A percentile compares a stretch with the other conserved stretches of the same genome.
These are phyloP conservation scores for Solanum arcanum DNA, from an alignment of 257 asterid genomes.

Conservation along the genomic window DNA sequence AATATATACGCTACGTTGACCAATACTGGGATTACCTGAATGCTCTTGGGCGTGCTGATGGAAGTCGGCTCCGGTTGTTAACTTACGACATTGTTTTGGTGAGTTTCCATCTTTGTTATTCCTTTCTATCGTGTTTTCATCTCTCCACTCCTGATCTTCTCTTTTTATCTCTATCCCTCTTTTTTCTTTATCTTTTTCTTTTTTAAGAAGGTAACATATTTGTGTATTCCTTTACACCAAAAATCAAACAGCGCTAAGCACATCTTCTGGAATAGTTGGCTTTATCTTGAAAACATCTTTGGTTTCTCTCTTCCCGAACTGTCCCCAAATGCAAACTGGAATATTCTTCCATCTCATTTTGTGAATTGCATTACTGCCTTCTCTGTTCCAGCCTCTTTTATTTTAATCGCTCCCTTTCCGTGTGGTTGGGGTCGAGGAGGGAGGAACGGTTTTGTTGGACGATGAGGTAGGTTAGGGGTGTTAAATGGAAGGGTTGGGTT, in stretches of 20 bases:
- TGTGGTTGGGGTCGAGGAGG: background rate
- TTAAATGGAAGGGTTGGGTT: background rate
- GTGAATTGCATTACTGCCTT: background rate
- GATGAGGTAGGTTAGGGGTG: background rate
- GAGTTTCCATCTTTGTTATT: conserved; percentile 7
- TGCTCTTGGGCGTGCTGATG: conserved; percentile 96
- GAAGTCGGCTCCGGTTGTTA: conserved; percentile 80
- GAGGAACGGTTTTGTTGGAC: background rate
- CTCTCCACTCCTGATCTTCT: background rate
- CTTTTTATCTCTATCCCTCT: background rate
- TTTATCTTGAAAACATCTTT: background rate
- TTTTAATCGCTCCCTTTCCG: background rate
- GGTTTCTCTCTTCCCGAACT: background rate
- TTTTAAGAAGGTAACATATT: background rate
- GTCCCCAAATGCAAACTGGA: background rate
- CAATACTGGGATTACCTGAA: conserved; percentile 98
- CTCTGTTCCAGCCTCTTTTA: background rate
- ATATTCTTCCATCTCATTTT: background rate
- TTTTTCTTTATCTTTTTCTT: no score
- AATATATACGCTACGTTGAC: conserved; percentile 75
- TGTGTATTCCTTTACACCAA: background rate
- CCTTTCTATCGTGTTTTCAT: background rate
- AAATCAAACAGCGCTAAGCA: background rate
- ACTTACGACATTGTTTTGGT: conserved; percentile 95
- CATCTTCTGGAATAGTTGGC: background rate